phyloP scores from a whole-genome alignment of 129 eudicot genomes.

The Flaveria brownii region DNA sequence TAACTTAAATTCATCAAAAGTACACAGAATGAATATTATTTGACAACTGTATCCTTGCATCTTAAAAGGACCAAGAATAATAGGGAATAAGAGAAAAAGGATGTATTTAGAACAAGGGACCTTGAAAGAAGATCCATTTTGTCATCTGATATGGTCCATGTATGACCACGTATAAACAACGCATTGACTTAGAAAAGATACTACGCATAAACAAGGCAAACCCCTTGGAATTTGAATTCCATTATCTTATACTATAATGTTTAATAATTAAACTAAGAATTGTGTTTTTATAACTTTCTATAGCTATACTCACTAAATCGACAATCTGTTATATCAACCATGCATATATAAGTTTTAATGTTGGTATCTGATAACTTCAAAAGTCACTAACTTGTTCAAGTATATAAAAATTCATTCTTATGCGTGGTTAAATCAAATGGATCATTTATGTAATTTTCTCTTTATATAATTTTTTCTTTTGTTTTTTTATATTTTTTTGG shows the following conservation, averaged over 20 bases:
- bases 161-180: neutral
- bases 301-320: neutral
- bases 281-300: neutral
- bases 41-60: neutral
- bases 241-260: neutral
- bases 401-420: neutral
- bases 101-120: neutral
- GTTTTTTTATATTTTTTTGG: no score
- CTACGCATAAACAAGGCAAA: neutral
- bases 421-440: no score
- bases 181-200: no score
- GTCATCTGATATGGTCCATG: neutral
- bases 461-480: no score
- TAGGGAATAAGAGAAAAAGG: no score
- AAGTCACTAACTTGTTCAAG: constrained; percentile 22
- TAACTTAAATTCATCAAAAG: no score
- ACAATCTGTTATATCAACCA: neutral
- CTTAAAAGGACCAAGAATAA: no score
- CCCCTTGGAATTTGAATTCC: neutral
- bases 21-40: no score
- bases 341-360: constrained; percentile 6
- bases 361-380: neutral
- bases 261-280: neutral
- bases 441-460: no score
- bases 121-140: constrained; percentile 20